Evolutionary conservation across 768 basidiomycete species (phyloP).

Genomic region (Hirschioporus abietinus): DNA sequence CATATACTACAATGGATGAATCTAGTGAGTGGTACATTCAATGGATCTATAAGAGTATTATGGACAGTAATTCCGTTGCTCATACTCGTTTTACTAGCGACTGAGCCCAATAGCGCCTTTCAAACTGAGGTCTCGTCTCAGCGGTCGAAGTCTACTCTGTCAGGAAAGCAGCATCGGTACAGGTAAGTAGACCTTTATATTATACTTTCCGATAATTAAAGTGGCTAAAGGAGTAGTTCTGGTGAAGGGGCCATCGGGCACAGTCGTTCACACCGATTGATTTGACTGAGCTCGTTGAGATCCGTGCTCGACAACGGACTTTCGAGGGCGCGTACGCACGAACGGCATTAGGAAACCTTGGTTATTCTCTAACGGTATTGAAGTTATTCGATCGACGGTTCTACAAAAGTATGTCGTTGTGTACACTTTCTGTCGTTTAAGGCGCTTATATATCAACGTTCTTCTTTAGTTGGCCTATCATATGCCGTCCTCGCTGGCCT

Average conservation of each 20-base stretch:
- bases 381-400: constrained; percentile 76
- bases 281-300: constrained; percentile 59
- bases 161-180: neutral
- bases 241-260: constrained; percentile 37
- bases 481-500: constrained; percentile 58
- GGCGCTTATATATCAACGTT: neutral
- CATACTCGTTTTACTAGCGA: neutral
- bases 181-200: neutral
- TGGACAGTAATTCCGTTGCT: too few relatives aligned
- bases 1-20: neutral
- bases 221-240: neutral
- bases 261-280: constrained; percentile 50
- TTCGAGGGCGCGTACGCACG: constrained; percentile 81
- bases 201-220: neutral
- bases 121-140: neutral
- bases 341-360: constrained; percentile 67
- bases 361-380: constrained; percentile 68
- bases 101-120: neutral
- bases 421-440: neutral
- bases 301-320: constrained; percentile 76
- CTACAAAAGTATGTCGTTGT: constrained; percentile 48
- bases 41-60: neutral
- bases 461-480: constrained; percentile 46
- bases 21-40: neutral
- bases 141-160: neutral